These are phyloP conservation scores for Phytophthora colocasiae DNA, from an alignment of 352 stramenopile species.

Conservation along the genomic window DNA sequence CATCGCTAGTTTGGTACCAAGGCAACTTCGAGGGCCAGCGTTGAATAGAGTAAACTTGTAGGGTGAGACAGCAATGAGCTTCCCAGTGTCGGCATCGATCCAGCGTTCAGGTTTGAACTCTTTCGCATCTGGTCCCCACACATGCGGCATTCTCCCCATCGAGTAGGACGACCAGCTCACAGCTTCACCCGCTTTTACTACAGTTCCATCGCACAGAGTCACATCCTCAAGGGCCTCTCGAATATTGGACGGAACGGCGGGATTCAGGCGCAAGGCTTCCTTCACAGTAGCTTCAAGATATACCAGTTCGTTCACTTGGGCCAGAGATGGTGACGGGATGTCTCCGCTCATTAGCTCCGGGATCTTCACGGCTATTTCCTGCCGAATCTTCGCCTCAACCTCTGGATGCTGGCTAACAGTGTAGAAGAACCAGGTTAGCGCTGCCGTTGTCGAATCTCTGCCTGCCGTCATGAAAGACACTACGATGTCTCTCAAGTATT, in stretches of 20 bases:
- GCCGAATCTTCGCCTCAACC: constrained; percentile 41
- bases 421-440: constrained; percentile 77
- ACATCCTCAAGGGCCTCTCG: constrained; percentile 43
- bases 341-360: constrained; percentile 17
- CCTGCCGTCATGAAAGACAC: constrained; percentile 82
- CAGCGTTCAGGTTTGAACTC: constrained; percentile 56
- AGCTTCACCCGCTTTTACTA: constrained; percentile 32
- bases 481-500: constrained; percentile 67
- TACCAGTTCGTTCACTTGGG: constrained; percentile 37
- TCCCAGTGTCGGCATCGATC: constrained; percentile 36
- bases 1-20: constrained; percentile 53
- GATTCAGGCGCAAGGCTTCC: constrained; percentile 41
- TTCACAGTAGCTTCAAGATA: constrained; percentile 57
- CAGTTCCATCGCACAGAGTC: constrained; percentile 51
- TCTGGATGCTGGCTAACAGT: constrained; percentile 55
- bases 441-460: constrained; percentile 67
- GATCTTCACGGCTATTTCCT: constrained; percentile 42
- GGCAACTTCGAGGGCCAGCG: constrained; percentile 50
- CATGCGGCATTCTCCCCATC: constrained; percentile 40
- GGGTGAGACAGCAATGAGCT: constrained; percentile 38
- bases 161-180: constrained; percentile 48
- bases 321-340: constrained; percentile 16
- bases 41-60: constrained; percentile 65
- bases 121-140: constrained; percentile 53
- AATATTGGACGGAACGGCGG: constrained; percentile 37